Conservation (phyloP, 2,329 filamentous ascomycete genomes). For the Meredithiella fracta region DNA sequence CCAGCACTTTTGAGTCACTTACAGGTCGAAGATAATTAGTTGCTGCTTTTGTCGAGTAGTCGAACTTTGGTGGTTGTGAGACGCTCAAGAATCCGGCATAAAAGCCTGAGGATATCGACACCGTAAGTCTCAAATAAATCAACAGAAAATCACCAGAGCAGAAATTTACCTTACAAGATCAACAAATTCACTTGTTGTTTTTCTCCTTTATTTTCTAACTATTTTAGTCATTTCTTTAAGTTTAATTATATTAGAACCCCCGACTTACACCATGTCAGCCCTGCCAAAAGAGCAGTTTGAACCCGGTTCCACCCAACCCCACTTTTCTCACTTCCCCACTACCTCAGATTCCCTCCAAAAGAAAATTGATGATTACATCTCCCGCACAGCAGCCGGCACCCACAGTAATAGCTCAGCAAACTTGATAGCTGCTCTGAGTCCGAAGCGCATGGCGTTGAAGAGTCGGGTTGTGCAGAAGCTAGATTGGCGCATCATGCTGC, state of each 20-base stretch:
- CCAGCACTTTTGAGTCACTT: too few species aligned
- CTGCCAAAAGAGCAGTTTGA: neutral
- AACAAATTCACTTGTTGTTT: neutral
- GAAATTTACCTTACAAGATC: neutral
- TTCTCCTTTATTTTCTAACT: neutral
- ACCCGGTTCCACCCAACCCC: neutral
- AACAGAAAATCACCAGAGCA: too few species aligned
- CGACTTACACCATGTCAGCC: neutral
- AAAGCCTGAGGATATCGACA: too few species aligned
- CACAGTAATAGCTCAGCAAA: neutral
- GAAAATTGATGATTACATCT: conserved; percentile 6
- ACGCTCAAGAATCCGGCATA: too few species aligned
- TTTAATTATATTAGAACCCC: neutral
- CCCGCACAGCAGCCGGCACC: neutral
- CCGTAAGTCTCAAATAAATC: too few species aligned
- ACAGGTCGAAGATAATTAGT: too few species aligned
- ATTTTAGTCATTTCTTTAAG: neutral
- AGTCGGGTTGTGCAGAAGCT: conserved; percentile 12
- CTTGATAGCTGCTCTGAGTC: neutral
- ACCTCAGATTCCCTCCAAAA: conserved; percentile 6
- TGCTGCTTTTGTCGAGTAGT: too few species aligned
- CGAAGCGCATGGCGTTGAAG: neutral
- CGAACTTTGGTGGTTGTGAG: too few species aligned
- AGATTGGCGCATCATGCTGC: conserved; percentile 14
- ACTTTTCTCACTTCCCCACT: conserved; percentile 3